phyloP scores from a whole-genome alignment of 2,329 filamentous ascomycete genomes.

The Talaromyces funiculosus region DNA sequence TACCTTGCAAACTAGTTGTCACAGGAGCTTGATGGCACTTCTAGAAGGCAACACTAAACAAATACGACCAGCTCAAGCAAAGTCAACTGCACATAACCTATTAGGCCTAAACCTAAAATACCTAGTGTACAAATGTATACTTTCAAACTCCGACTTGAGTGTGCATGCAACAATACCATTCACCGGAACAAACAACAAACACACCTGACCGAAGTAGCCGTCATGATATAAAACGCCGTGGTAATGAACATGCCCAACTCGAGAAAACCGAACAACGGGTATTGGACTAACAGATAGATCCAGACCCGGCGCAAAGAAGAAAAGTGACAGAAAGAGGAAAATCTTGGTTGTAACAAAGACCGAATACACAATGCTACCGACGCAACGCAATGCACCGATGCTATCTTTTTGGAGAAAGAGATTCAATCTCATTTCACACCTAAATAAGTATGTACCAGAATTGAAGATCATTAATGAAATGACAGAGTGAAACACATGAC shows the following conservation, averaged over 20 bases:
- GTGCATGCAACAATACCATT: background rate
- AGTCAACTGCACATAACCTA: background rate
- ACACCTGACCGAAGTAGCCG: background rate
- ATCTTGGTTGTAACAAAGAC: background rate
- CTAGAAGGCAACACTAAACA: no score
- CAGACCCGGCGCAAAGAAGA: background rate
- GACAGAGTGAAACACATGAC: background rate
- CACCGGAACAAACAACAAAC: background rate
- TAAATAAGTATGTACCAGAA: constrained; percentile 14
- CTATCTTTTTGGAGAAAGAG: constrained; percentile 5
- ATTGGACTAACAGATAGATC: background rate
- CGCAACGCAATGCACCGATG: constrained; percentile 10
- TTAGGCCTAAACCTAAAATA: background rate
- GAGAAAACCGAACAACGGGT: background rate
- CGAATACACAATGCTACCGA: constrained; percentile 1
- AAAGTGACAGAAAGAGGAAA: background rate
- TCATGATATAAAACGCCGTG: constrained; percentile 5
- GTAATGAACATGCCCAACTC: background rate
- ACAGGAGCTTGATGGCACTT: no score
- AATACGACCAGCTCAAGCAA: background rate
- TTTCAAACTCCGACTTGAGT: background rate
- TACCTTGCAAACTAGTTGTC: no score
- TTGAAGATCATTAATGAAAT: background rate
- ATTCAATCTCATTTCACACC: background rate
- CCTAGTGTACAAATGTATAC: constrained; percentile 8